phyloP scores from a whole-genome alignment of 257 asterid species.

The Galeopsis tetrahit region DNA sequence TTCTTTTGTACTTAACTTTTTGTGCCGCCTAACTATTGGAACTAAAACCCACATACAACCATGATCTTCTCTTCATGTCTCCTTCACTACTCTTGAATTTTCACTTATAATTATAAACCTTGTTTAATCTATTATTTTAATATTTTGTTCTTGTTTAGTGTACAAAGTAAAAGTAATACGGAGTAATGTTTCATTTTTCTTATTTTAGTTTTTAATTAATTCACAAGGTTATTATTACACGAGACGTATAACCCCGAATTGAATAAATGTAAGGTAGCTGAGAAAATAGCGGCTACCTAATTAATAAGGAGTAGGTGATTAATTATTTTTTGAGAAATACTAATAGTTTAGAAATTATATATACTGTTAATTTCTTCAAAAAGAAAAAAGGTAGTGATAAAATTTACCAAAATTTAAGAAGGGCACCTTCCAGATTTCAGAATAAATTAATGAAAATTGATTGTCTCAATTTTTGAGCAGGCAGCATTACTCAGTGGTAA shows the following conservation, averaged over 20 bases:
- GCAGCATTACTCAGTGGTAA: slow-evolving; percentile 33
- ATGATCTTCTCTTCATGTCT: slow-evolving; percentile 44
- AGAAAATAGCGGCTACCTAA: background rate
- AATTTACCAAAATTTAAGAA: background rate
- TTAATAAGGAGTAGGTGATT: background rate
- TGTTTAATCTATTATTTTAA: background rate
- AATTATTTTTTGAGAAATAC: background rate
- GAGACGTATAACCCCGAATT: background rate
- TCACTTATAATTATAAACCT: too few relatives aligned
- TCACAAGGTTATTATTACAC: background rate
- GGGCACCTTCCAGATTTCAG: slow-evolving; percentile 8
- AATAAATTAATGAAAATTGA: slow-evolving; percentile 34
- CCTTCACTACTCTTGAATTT: slow-evolving; percentile 10
- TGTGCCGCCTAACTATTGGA: slow-evolving; percentile 43
- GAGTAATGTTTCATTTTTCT: too few relatives aligned
- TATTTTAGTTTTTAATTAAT: too few relatives aligned
- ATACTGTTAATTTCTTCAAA: background rate
- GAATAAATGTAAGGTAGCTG: background rate
- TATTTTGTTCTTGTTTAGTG: background rate
- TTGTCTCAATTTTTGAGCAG: slow-evolving; percentile 37
- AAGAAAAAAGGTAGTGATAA: background rate
- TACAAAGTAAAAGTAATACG: too few relatives aligned
- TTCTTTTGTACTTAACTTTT: slow-evolving; percentile 35
- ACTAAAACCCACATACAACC: slow-evolving; percentile 44
- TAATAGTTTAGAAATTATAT: background rate